Evolutionary conservation across 2,329 filamentous ascomycete genomes (phyloP), one percentile per base, ranked within the genome.

Genomic region (Stagonosporopsis rhizophila): DNA sequence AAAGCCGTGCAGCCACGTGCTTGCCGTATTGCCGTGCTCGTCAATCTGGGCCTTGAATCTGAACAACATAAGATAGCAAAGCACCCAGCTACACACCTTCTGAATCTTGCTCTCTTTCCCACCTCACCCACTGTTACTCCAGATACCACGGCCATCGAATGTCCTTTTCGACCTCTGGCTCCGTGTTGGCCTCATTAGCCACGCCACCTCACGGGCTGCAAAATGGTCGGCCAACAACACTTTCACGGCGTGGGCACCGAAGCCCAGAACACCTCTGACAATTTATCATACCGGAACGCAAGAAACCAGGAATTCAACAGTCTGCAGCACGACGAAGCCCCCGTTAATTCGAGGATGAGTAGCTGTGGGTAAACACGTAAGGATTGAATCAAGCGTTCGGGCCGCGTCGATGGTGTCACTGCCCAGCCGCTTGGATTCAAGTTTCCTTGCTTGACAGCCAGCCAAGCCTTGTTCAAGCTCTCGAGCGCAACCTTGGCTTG

Each of bases 351-450:
- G 25, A 51, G 47, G 47, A 56, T 47, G 42, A 39, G 47, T 49
- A 39, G 37, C 17, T 42, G 22, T 46, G 35, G 41, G 46, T 40
- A 2, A 28, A 35, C 15, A 28, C 11, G 25, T 8, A 28, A 25
- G 20, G 22, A 42, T 27, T 53, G 44, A 60, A 52, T 62, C 56
- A 67, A 68, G 65, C 62, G 45, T 65, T 67, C 37, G 14, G 37
- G 57, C 52, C 53, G 53, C 34, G 59, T 44, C 46, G 35, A 50
- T 56, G 47, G 17, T 52, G 52, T 59, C 56, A 58, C 52, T 22
- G 59, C 59, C 61, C 59, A 61, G 61, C 44, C 46, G 34, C 49
- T 52, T 42, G 30, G 35, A 35, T n/a, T 12, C 44, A 4, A n/a
- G 7, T 28, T 52, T 52, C 44, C 54, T 52, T 58, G 54, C 49